Base-by-base conservation (phyloP, 2,329 filamentous ascomycete species). In the Nigrospora oryzae region DNA sequence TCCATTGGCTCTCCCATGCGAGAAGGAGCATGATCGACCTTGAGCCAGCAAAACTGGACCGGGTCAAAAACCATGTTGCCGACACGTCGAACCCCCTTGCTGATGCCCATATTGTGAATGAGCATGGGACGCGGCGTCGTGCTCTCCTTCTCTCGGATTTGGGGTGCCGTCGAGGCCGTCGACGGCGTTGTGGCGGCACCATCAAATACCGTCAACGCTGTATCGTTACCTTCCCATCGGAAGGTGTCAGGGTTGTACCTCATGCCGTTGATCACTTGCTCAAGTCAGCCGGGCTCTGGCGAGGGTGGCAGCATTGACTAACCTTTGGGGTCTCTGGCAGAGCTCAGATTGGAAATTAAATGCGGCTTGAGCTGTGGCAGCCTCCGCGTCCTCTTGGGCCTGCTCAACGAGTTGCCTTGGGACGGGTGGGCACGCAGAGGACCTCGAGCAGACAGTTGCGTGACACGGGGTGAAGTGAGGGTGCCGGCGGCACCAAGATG, bases 41-140 rank as follows among this genome's bases (percentile, higher is more conserved):
- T 96, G 46, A 97, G 75, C 93, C 93, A 98, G 63, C 89, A 94
- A 91, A 98, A 97, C 55, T 88, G 88, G 50, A 89, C 84, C 4
- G 93, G 93, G 60, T 98, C 93, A 62, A 97, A 98, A 11, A 97
- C 86, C 93, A 98, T 98, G 54, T 89, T 89, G n/a, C 89, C 87
- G 46, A 96, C 89, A 33, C 96, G 86, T 65, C 96, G 90, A 13
- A 95, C 85, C 49, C 89, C 90, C 58, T 91, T 87, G 49, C 84
- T 83, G 5, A 83, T 77, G 44, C 85, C 86, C 52, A 96, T 87
- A 53, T 95, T 93, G 40, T 89, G 89, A 56, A 98, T 98, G 15
- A 98, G 75, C 6, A 91, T 89, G 11, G 88, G 74, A 49, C 83
- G 66, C 54, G 81, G 80, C 2, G 80, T 83, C 11, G 69, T 59